These are phyloP conservation scores for Phytophthora chlamydospora DNA, from an alignment of 352 stramenopile species.

Conservation along the genomic window DNA sequence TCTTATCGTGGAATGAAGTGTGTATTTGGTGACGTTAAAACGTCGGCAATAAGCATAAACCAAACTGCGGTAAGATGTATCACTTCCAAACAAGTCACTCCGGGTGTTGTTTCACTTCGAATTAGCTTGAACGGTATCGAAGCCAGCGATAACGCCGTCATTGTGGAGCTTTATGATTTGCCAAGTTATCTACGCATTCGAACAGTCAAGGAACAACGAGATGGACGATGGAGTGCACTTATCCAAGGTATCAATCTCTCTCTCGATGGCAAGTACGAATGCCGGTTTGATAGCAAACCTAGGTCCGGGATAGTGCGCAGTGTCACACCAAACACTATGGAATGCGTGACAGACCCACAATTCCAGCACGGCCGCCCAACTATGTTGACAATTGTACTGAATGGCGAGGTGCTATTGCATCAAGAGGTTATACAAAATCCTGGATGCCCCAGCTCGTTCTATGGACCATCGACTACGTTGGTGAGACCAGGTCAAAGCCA, in stretches of 20 bases:
- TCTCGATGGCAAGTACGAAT: conserved; percentile 31
- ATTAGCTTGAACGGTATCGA: conserved; percentile 55
- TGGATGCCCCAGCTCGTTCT: conserved; percentile 29
- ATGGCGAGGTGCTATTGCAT: conserved; percentile 21
- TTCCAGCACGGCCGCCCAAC: conserved; percentile 3
- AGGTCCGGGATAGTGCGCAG: conserved; percentile 16
- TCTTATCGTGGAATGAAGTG: conserved; percentile 37
- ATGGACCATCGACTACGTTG: conserved; percentile 10
- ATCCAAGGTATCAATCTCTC: conserved; percentile 23
- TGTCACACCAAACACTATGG: conserved; percentile 19
- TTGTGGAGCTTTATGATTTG: conserved; percentile 26
- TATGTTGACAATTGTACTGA: conserved; percentile 18
- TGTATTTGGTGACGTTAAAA: conserved; percentile 36
- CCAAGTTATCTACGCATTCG: conserved; percentile 14
- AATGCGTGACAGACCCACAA: conserved; percentile 18
- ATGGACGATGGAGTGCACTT: conserved; percentile 16
- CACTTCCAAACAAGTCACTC: conserved; percentile 19
- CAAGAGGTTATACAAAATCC: conserved; percentile 15
- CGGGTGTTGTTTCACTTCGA: conserved; percentile 18
- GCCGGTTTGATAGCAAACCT: conserved; percentile 27
- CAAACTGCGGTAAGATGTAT: conserved; percentile 39
- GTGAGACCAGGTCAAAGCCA: conserved; percentile 25
- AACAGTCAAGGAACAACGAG: conserved; percentile 7
- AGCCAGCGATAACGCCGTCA: conserved; percentile 31
- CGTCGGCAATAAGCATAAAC: conserved; percentile 34